These are phyloP conservation scores for Musa troglodytarum DNA, from an alignment of 176 grass and related monocot genomes.

Conservation along the genomic window DNA sequence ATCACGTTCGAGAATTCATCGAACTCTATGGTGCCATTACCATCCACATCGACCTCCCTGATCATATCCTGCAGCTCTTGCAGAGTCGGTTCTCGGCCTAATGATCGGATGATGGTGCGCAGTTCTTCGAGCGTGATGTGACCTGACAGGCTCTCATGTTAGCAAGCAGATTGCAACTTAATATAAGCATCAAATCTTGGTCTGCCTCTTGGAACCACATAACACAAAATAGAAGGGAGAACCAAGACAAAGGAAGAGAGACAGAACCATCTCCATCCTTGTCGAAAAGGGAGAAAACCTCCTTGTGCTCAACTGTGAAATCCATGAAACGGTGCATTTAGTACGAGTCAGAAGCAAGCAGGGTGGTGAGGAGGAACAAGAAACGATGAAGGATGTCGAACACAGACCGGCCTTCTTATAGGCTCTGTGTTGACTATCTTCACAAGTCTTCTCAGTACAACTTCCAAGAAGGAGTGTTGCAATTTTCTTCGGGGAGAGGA, in stretches of 20 bases:
- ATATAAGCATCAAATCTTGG: no score
- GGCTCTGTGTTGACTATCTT: no score
- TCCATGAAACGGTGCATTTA: no score
- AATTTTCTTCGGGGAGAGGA: no score
- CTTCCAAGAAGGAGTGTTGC: no score
- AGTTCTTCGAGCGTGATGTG: conserved; percentile 42
- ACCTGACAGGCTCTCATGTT: conserved; percentile 12
- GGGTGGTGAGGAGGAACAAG: no score
- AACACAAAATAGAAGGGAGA: background rate
- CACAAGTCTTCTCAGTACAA: no score
- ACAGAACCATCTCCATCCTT: conserved; percentile 16
- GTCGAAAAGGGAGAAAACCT: conserved; percentile 18
- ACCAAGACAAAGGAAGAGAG: background rate
- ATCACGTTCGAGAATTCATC: conserved; percentile 15
- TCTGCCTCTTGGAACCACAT: no score
- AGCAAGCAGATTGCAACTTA: no score
- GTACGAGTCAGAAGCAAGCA: no score
- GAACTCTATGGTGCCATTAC: conserved; percentile 29
- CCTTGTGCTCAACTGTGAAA: background rate
- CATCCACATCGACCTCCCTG: conserved; percentile 28
- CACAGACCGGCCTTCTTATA: no score
- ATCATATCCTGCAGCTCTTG: conserved; percentile 46
- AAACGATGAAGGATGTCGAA: no score
- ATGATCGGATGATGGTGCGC: conserved; percentile 13
- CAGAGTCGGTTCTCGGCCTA: conserved; percentile 21